Evolutionary conservation across 371 early-diverging fungal species (phyloP).

Genomic region (Syncephalastrum racemosum): DNA sequence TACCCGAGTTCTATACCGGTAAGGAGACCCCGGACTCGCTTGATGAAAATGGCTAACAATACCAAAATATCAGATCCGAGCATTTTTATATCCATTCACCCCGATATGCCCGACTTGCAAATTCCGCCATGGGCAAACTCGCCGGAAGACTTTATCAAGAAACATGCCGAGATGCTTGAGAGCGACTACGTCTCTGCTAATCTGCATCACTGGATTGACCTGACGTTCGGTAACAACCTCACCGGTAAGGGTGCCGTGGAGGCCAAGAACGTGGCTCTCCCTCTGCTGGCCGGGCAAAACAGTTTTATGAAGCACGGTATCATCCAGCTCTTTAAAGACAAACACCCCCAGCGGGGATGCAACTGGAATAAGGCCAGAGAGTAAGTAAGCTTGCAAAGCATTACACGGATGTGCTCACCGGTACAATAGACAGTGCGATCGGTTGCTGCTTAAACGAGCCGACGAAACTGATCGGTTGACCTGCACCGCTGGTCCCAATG

Average conservation of each 20-base stretch:
- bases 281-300: constrained; percentile 62
- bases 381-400: not conserved
- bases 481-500: not conserved
- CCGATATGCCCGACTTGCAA: constrained; percentile 69
- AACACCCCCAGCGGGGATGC: constrained; percentile 65
- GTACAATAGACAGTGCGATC: constrained; percentile 8
- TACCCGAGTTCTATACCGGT: constrained; percentile 72
- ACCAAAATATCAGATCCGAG: constrained; percentile 38
- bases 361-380: constrained; percentile 38
- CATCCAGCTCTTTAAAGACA: constrained; percentile 71
- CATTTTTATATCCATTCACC: constrained; percentile 66
- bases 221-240: constrained; percentile 81
- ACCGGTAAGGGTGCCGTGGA: constrained; percentile 77
- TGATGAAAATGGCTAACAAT: not conserved
- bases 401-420: too few relatives aligned
- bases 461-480: constrained; percentile 1
- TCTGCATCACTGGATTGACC: constrained; percentile 83
- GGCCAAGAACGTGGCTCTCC: constrained; percentile 70
- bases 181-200: constrained; percentile 76
- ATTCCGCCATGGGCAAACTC: constrained; percentile 68
- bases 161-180: constrained; percentile 73
- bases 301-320: constrained; percentile 77
- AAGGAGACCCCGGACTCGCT: not conserved
- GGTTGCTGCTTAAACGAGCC: not conserved
- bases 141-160: constrained; percentile 68